Evolutionary conservation across 2,329 filamentous ascomycete genomes (phyloP), one percentile per base, ranked within the genome.

Genomic region (Fusarium scirpi): DNA sequence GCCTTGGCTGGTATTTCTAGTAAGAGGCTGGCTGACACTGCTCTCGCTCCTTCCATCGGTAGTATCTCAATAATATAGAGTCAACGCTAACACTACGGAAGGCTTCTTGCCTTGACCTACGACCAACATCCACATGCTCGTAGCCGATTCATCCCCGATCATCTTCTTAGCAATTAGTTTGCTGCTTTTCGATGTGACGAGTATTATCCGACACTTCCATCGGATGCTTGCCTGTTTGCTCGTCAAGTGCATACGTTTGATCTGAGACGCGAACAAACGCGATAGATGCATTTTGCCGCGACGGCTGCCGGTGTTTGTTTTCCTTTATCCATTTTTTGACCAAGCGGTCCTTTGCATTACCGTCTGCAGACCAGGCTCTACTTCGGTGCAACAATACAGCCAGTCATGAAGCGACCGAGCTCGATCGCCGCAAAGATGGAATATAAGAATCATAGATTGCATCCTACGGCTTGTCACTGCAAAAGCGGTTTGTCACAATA

Each of bases 11-110:
- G 4, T 11, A 4, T 11, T 29, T 67, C 53, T 27, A 12, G 47
- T 45, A 62, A 45, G 62, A 25, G 56, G 62, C 58, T 62, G 62
- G 62, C 56, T 70, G 49, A 62, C 25, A 43, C 27, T 46, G 20
- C 25, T 27, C 27, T 18, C 16, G 15, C 9, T 52, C 57, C 58
- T 48, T 48, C 40, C 8, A 27, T 40, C 49, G 52, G 27, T 40
- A 22, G 22, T 15, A 27, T 49, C 48, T 43, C 43, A 16, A 61
- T 43, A 44, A 40, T 51, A 51, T 51, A 25, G 27, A n/a, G 25
- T 40, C 44, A 12, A 54, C 45, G 38, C 29, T 46, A 24, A 18
- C 20, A 32, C 27, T 24, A 24, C 24, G 24, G 44, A 48, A 27
- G 22, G 34, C 25, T 24, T 27, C 20, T 57, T 38, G 24, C 49